Base-by-base conservation (phyloP, 208 protist genomes). In the Lotmaria passim region DNA sequence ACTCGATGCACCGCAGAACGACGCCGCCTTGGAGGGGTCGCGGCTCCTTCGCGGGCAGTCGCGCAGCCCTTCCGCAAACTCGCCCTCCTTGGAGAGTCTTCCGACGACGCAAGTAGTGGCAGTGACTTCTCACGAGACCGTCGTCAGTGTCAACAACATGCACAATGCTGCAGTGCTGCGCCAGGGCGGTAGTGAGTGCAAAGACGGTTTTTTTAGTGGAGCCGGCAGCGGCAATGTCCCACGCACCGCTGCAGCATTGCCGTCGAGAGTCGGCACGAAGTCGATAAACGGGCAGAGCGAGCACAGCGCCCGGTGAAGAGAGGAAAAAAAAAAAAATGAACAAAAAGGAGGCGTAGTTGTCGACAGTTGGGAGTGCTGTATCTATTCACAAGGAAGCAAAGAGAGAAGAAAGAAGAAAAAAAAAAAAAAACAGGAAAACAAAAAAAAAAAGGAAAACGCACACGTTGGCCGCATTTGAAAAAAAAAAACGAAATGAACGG, bases 141-240 rank as follows among this genome's bases (percentile, higher is more conserved):
- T 59, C 0, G 30, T 14, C 19, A 10, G 10, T n/a, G 11, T 19
- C 36, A 17, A 15, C 59, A 38, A 23, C 21, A 15, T n/a, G 24
- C 43, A 31, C 44, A 53, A 39, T 44, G 59, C 44, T 39, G 59
- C 36, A 3, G 31, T n/a, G n/a, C n/a, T n/a, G 7, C 57, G 38
- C 26, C 36, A 36, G 17, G 24, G 8, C 3, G 21, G 31, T 26
- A 21, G 28, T n/a, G 59, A 30, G 15, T 2, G 14, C 5, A 64
- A 30, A 26, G 44, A 38, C 30, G 44, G 26, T 17, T 26, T 12
- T 2, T 64, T 36, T 33, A 4, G 4, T 11, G 43, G 30, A n/a
- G 43, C 44, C 5, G 59, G 44, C 30, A 51, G 41, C n/a, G 44
- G 44, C 6, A 64, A 51, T 30, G 30, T 53, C 8, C 26, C 17